Conservation (phyloP, 1,139 yeast species). For the Kodamaea anthophila region DNA sequence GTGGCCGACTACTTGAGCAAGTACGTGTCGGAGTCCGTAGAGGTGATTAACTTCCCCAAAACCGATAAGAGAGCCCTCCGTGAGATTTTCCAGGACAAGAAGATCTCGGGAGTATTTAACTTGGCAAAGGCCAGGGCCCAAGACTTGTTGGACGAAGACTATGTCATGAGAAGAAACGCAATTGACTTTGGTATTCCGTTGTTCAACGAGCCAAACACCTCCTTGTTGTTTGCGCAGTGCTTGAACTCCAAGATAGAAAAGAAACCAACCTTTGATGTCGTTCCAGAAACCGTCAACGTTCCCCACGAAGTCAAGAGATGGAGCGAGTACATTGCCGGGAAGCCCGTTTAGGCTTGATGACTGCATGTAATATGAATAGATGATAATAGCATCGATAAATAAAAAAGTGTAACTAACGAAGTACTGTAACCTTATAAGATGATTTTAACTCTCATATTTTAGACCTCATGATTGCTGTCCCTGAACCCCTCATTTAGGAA, state of each 20-base stretch:
- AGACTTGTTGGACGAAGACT: conserved; percentile 76
- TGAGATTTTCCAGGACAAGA: conserved; percentile 82
- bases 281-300: conserved; percentile 46
- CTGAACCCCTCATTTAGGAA: too few relatives aligned
- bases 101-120: conserved; percentile 84
- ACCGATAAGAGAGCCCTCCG: conserved; percentile 89
- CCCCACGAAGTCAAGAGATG: conserved; percentile 89
- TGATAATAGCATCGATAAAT: too few relatives aligned
- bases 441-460: too few relatives aligned
- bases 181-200: conserved; percentile 95
- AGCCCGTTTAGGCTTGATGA: conserved; percentile 68
- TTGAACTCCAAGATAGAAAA: conserved; percentile 64
- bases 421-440: too few relatives aligned
- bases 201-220: conserved; percentile 94
- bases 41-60: conserved; percentile 82
- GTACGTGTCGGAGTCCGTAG: conserved; percentile 44
- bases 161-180: conserved; percentile 97
- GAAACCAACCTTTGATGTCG: conserved; percentile 38
- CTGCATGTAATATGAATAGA: too few relatives aligned
- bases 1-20: conserved; percentile 63
- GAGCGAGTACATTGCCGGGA: conserved; percentile 94
- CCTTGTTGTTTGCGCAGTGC: conserved; percentile 80
- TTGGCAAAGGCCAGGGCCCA: conserved; percentile 89
- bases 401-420: too few relatives aligned
- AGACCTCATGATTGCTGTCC: too few relatives aligned